phyloP scores from a whole-genome alignment of 2,329 filamentous ascomycete genomes.

The Plenodomus biglobosus region DNA sequence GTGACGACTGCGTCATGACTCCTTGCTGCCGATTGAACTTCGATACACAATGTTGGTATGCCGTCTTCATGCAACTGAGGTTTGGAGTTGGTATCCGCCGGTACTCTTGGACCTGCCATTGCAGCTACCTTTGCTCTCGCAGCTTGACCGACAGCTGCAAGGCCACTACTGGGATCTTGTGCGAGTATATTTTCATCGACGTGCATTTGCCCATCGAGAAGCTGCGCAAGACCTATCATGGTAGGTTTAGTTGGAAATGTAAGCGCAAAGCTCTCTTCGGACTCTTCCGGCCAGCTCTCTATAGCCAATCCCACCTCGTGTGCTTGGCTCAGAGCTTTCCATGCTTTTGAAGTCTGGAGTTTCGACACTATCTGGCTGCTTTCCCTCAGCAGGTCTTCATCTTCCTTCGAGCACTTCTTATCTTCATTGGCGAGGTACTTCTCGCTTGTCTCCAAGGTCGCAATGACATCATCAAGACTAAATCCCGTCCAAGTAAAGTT shows the following conservation, averaged over 20 bases:
- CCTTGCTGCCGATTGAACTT: slow-evolving; percentile 39
- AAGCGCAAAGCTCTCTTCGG: slow-evolving; percentile 68
- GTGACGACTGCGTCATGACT: slow-evolving; percentile 27
- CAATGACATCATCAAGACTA: slow-evolving; percentile 61
- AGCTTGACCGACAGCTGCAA: slow-evolving; percentile 31
- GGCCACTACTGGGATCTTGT: slow-evolving; percentile 27
- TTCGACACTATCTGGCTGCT: slow-evolving; percentile 67
- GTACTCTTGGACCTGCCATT: slow-evolving; percentile 16
- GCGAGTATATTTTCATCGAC: slow-evolving; percentile 47
- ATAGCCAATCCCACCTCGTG: slow-evolving; percentile 80
- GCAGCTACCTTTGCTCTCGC: slow-evolving; percentile 29
- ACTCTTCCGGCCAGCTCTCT: slow-evolving; percentile 63
- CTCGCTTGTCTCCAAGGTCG: slow-evolving; percentile 65
- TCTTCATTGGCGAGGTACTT: slow-evolving; percentile 67
- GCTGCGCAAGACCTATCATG: slow-evolving; percentile 60
- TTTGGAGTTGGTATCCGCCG: slow-evolving; percentile 17
- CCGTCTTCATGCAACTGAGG: slow-evolving; percentile 4
- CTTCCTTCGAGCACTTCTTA: slow-evolving; percentile 61
- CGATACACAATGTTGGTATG: slow-evolving; percentile 30
- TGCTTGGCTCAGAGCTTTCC: slow-evolving; percentile 65
- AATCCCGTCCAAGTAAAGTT: slow-evolving; percentile 87
- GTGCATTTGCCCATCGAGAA: slow-evolving; percentile 58
- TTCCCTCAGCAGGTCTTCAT: slow-evolving; percentile 61
- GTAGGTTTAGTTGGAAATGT: slow-evolving; percentile 50
- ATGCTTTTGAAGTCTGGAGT: slow-evolving; percentile 63